Evolutionary conservation across 208 protist genomes (phyloP), one percentile per base, ranked within the genome.

Genomic region (Acanthamoeba culbertsoni): DNA sequence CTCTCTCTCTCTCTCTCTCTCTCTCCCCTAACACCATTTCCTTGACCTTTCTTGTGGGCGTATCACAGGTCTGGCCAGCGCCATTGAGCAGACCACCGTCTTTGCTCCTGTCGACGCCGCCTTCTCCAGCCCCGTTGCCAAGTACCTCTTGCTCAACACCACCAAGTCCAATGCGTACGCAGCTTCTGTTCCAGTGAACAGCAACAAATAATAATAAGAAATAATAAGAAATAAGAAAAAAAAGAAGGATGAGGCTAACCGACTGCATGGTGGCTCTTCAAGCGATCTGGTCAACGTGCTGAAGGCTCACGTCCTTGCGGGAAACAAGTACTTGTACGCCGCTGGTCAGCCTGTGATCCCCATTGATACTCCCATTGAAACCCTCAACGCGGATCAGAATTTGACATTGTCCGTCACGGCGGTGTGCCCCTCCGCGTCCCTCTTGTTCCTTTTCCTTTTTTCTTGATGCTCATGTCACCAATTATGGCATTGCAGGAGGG

Each of bases 121-220:
- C 45, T 89, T 89, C 79, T 40, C 79, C n/a, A 48, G 79, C 5
- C 79, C 79, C n/a, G 46, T 89, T n/a, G 79, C 79, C 18, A 48
- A 65, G 2, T 89, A 89, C 48, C 79, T 89, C 7, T 31, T 89
- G 20, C 79, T 89, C 79, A 89, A 89, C 51, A 89, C 79, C 79
- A 89, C 18, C 79, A 8, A 89, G 35, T 89, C 79, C 31, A 65
- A 57, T 26, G 35, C n/a, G 79, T 89, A 57, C 45, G n/a, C n/a
- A n/a, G 8, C 31, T 16, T 35, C 51, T 20, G 16, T 16, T 86
- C 51, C 20, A 35, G 7, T 7, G 12, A 46, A 6, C 14, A 14
- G 26, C 26, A 23, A 51, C 28, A 33, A 48, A 35, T 45, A 12
- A 14, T 53, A 18, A 18, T 8, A 8, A 55, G 48, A 18, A 8